Conservation (phyloP, 441 rosid genomes). For the Erodium chrysanthum region DNA sequence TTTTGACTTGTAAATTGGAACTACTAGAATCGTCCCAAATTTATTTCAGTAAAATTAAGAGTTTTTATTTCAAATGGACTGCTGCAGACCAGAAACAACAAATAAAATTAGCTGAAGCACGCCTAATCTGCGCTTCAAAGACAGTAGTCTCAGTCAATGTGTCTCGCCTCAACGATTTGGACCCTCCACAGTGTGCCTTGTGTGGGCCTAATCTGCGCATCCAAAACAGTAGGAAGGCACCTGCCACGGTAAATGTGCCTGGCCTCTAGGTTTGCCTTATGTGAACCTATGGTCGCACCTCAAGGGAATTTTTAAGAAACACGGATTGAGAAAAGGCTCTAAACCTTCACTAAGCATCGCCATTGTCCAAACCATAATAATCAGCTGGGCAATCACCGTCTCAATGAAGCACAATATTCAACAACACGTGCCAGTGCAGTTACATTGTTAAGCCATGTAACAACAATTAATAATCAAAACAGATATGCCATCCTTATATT, state of each 20-base stretch:
- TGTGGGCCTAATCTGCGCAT: too few relatives aligned
- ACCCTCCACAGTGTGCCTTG: neutral
- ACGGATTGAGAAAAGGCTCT: neutral
- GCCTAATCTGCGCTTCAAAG: neutral
- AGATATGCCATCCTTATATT: neutral
- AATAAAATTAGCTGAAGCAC: too few relatives aligned
- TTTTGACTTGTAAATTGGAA: too few relatives aligned
- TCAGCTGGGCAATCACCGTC: neutral
- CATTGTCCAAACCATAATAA: constrained; percentile 1
- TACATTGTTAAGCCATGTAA: neutral
- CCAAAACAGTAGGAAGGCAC: too few relatives aligned
- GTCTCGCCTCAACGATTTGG: neutral
- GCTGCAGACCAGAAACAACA: too few relatives aligned
- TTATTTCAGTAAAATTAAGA: too few relatives aligned
- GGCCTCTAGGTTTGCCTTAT: too few relatives aligned
- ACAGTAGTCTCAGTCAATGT: neutral
- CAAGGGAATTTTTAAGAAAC: neutral
- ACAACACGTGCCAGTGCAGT: neutral
- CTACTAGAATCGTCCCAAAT: too few relatives aligned
- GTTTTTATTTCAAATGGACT: too few relatives aligned
- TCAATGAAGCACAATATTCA: neutral
- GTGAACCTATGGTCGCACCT: neutral
- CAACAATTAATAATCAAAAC: neutral
- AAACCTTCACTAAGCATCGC: neutral
- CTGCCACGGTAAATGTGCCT: too few relatives aligned